Conservation (phyloP, 169 alveolate species). For the Plasmodium gonderi region DNA sequence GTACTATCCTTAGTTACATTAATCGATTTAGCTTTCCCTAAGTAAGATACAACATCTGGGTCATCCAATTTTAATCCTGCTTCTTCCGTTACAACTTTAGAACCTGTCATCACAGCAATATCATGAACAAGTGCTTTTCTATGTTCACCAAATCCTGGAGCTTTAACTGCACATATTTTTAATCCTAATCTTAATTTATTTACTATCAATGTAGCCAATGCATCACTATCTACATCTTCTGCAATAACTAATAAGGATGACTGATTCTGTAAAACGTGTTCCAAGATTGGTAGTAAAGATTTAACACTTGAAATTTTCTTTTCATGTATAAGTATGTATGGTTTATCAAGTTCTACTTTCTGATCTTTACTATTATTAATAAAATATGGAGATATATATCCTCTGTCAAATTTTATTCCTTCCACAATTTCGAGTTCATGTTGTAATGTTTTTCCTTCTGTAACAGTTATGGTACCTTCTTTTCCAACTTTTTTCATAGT, state of each 20-base stretch:
- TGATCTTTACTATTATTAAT: conserved; percentile 96
- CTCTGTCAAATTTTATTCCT: conserved; percentile 98
- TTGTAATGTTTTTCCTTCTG: conserved; percentile 97
- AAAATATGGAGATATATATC: conserved; percentile 99
- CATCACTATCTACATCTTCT: conserved; percentile 99
- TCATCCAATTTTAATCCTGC: conserved; percentile 88
- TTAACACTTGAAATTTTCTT: conserved; percentile 94
- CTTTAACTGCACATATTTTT: conserved; percentile 97
- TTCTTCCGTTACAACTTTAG: conserved; percentile 94
- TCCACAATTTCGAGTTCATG: conserved; percentile 99
- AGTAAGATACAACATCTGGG: conserved; percentile 82
- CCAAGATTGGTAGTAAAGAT: conserved; percentile 95
- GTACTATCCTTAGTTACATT: conserved; percentile 98
- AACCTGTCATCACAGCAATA: conserved; percentile 97
- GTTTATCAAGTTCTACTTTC: conserved; percentile 96
- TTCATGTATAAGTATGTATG: conserved; percentile 95
- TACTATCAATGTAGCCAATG: conserved; percentile 98
- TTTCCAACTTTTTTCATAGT: conserved; percentile 98
- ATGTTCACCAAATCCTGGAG: conserved; percentile 99
- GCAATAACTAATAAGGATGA: conserved; percentile 96
- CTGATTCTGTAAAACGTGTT: conserved; percentile 94
- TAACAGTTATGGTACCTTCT: conserved; percentile 98
- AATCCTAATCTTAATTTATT: conserved; percentile 98
- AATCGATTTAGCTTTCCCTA: conserved; percentile 95
- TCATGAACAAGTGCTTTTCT: conserved; percentile 96